phyloP scores from a whole-genome alignment of 2,329 filamentous ascomycete species.

The Sphaerostilbella broomeana region DNA sequence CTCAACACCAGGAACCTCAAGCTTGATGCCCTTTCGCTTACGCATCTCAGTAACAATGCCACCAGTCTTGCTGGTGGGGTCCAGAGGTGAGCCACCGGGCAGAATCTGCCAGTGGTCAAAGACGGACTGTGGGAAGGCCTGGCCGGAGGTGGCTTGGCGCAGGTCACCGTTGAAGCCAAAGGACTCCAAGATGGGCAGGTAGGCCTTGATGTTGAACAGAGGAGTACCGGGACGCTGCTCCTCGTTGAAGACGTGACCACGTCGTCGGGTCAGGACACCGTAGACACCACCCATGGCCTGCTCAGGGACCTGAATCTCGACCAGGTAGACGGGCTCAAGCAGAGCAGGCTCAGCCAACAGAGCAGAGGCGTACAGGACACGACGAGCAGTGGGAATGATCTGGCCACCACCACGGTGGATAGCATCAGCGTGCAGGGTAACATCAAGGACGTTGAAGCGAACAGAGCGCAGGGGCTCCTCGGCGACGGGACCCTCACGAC shows the following conservation, averaged over 20 bases:
- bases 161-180: constrained; percentile 99
- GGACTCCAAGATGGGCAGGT: constrained; percentile 93
- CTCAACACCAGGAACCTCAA: constrained; percentile 83
- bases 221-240: constrained; percentile 97
- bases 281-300: constrained; percentile 99
- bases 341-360: constrained; percentile 88
- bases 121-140: constrained; percentile 98
- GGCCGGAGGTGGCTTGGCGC: constrained; percentile 84
- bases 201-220: constrained; percentile 98
- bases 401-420: constrained; percentile 99
- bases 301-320: constrained; percentile 99
- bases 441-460: constrained; percentile 99
- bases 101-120: constrained; percentile 99
- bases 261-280: constrained; percentile 92
- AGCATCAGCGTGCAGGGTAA: constrained; percentile 98
- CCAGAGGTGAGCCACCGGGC: constrained; percentile 86
- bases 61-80: constrained; percentile 75
- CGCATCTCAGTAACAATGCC: constrained; percentile 81
- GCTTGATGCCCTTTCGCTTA: constrained; percentile 99
- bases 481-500: constrained; percentile 91
- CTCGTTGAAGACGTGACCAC: constrained; percentile 99
- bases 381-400: constrained; percentile 95
- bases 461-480: constrained; percentile 97
- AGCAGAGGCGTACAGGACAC: constrained; percentile 89
- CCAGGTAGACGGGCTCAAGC: constrained; percentile 95